Evolutionary conservation across 495 filamentous ascomycete genomes (phyloP).

Genomic region (Hyaloscypha variabilis): DNA sequence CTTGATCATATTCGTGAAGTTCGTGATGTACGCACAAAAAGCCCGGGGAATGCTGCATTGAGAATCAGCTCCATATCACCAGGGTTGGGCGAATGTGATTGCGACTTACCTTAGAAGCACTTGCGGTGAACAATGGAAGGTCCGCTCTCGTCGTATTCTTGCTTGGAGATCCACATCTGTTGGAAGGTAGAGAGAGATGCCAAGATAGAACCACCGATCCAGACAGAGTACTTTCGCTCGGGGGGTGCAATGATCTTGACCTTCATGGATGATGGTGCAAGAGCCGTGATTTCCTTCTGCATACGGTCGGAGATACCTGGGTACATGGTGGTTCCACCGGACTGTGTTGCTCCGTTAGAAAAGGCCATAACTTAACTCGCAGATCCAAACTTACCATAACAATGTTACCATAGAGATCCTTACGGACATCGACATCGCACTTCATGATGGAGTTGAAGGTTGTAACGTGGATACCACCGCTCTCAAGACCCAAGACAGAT

Average conservation of each 20-base stretch:
- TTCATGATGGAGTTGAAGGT: conserved; percentile 99
- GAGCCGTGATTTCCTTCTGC: conserved; percentile 99
- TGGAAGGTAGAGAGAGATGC: conserved; percentile 99
- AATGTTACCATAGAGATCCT: conserved; percentile 99
- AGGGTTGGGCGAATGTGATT: too few relatives aligned
- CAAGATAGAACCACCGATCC: conserved; percentile 99
- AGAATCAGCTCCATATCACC: too few relatives aligned
- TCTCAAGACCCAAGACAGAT: conserved; percentile 95
- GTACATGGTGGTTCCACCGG: conserved; percentile 99
- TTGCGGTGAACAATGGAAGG: conserved; percentile 99
- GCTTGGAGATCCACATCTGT: conserved; percentile 99
- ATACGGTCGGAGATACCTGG: conserved; percentile 99
- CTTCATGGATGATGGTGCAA: conserved; percentile 98
- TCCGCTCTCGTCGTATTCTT: conserved; percentile 99
- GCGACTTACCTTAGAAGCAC: conserved; percentile 99
- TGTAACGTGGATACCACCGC: conserved; percentile 98
- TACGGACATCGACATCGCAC: conserved; percentile 99
- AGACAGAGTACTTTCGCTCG: conserved; percentile 99
- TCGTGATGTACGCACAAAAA: conserved; percentile 33
- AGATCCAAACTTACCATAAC: conserved; percentile 78
- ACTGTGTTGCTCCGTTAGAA: conserved; percentile 52
- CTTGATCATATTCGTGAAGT: conserved; percentile 38
- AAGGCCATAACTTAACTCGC: neutral
- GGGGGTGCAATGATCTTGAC: conserved; percentile 99
- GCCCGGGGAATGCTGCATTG: conserved; percentile 24